phyloP scores from a whole-genome alignment of 768 basidiomycete genomes.

The Mrakia hoshinonis region DNA sequence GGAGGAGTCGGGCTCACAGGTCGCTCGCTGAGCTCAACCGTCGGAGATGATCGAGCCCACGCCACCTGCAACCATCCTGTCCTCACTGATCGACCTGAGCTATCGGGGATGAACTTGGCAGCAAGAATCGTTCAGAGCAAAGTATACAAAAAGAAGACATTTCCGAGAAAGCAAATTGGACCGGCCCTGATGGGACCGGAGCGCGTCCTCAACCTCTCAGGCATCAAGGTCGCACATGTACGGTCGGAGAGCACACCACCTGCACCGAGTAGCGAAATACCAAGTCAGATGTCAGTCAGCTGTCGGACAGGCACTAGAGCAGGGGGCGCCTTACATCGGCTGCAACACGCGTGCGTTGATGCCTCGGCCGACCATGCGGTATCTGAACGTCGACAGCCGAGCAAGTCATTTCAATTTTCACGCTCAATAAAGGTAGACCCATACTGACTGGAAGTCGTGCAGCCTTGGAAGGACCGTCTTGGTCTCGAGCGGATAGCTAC shows the following conservation, averaged over 20 bases:
- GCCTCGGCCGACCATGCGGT: not conserved
- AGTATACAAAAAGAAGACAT: no score
- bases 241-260: not conserved
- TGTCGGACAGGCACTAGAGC: not conserved
- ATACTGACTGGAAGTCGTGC: not conserved
- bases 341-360: not conserved
- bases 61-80: no score
- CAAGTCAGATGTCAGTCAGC: not conserved
- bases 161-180: no score
- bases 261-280: not conserved
- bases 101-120: no score
- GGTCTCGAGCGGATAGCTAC: not conserved
- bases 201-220: no score
- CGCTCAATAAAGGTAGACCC: not conserved
- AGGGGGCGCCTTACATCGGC: not conserved
- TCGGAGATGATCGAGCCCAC: no score
- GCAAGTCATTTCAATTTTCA: no score
- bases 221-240: not conserved
- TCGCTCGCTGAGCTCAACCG: no score
- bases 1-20: no score
- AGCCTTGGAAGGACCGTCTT: not conserved
- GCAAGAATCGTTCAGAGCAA: no score
- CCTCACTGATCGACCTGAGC: no score
- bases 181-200: no score
- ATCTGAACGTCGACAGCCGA: not conserved